Evolutionary conservation across 129 eudicot genomes (phyloP).

Genomic region (Glebionis coronaria): DNA sequence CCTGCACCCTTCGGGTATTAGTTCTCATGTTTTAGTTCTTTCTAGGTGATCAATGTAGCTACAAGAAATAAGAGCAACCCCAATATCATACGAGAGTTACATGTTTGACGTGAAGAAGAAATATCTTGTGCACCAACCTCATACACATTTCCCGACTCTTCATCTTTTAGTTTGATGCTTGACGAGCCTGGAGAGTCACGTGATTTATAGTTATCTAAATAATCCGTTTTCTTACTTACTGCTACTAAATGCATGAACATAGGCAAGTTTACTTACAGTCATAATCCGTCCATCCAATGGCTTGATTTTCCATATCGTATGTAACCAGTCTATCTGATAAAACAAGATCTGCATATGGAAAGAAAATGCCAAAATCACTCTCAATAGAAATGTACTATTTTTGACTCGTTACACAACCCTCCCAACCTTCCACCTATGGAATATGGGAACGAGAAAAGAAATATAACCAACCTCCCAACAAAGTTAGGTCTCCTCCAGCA

Average conservation of each 20-base stretch:
- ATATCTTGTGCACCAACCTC: conserved; percentile 52
- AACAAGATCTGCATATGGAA: conserved; percentile 56
- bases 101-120: conserved; percentile 34
- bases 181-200: conserved; percentile 56
- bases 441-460: too few species aligned
- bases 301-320: conserved; percentile 69
- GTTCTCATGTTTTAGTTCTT: too few species aligned
- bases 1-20: too few species aligned
- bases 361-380: not conserved
- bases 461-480: conserved; percentile 66
- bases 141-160: conserved; percentile 53
- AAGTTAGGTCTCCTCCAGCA: conserved; percentile 62
- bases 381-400: not conserved
- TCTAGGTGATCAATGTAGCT: too few species aligned
- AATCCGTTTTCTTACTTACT: not conserved
- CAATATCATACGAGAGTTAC: conserved; percentile 14
- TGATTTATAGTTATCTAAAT: not conserved
- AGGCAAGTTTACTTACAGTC: conserved; percentile 52
- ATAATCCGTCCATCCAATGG: conserved; percentile 74
- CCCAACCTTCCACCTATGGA: too few species aligned
- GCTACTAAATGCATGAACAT: not conserved
- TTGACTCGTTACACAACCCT: not conserved
- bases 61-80: conserved; percentile 21
- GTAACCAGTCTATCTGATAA: conserved; percentile 65
- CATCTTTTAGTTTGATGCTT: conserved; percentile 80